Evolutionary conservation across 2,329 filamentous ascomycete species (phyloP).

Genomic region (Cryoendolithus antarcticus): DNA sequence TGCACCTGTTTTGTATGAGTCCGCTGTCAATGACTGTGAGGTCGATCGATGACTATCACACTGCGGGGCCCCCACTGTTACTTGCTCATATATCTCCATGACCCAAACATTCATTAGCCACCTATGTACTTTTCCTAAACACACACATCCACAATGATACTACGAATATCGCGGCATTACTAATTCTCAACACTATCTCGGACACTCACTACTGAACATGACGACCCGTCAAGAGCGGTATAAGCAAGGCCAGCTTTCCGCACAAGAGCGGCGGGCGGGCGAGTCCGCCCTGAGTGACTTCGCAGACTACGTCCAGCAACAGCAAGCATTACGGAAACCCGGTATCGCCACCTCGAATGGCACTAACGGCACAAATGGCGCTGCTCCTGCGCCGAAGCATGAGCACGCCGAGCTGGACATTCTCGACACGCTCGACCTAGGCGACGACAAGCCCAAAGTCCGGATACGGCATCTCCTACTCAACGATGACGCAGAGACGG

Average conservation of each 20-base stretch:
- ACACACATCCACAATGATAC: constrained; percentile 8
- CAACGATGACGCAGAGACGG: constrained; percentile 33
- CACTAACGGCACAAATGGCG: no score
- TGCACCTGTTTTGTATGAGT: no score
- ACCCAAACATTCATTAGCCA: no score
- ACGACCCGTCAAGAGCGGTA: constrained; percentile 22
- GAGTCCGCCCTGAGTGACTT: constrained; percentile 91
- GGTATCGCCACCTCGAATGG: constrained; percentile 8
- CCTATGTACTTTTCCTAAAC: neutral
- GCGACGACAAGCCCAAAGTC: constrained; percentile 55
- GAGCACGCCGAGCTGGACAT: constrained; percentile 85
- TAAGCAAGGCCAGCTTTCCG: constrained; percentile 36
- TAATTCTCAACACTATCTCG: constrained; percentile 1
- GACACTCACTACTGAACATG: constrained; percentile 13
- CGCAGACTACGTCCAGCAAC: constrained; percentile 91
- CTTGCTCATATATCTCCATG: no score
- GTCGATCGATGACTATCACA: no score
- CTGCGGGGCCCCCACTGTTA: no score
- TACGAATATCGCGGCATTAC: constrained; percentile 10
- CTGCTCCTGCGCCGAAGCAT: constrained; percentile 37
- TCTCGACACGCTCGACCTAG: constrained; percentile 63
- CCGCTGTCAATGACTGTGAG: no score
- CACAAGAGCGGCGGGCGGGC: constrained; percentile 72
- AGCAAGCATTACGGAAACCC: constrained; percentile 56
- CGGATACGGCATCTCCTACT: constrained; percentile 68